Conservation (phyloP, 2,329 filamentous ascomycete species). For the Cordyceps javanica region DNA sequence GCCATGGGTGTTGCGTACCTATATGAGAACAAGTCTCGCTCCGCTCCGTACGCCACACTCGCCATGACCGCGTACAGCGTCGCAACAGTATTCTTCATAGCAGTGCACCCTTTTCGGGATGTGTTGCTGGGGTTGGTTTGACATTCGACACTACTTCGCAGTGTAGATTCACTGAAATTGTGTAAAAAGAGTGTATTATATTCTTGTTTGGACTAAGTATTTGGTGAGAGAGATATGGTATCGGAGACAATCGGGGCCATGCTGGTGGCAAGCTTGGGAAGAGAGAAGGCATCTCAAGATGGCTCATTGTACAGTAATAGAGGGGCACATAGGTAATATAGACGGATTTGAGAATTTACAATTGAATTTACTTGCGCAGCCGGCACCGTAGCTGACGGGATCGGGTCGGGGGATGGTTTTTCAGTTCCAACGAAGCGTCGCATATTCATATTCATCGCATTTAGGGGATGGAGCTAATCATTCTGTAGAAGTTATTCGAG, state of each 20-base stretch:
- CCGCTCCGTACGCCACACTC: constrained; percentile 50
- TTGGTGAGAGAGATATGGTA: not conserved
- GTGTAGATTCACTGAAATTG: too few relatives aligned
- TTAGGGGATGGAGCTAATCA: not conserved
- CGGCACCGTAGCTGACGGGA: not conserved
- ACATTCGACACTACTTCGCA: too few relatives aligned
- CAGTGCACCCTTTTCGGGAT: constrained; percentile 38
- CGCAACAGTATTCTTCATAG: constrained; percentile 49
- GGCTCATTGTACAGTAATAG: not conserved
- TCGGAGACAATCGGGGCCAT: not conserved
- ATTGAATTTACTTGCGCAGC: not conserved
- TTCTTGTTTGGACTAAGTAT: not conserved
- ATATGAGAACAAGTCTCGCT: constrained; percentile 45
- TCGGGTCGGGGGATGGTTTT: not conserved
- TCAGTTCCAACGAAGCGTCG: not conserved
- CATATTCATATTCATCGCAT: not conserved
- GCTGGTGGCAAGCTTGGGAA: not conserved
- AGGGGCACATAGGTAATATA: not conserved
- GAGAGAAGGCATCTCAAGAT: not conserved
- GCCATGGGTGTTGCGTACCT: constrained; percentile 55
- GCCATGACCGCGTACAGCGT: constrained; percentile 53
- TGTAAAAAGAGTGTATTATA: not conserved
- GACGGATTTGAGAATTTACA: not conserved
- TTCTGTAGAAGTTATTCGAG: not conserved
- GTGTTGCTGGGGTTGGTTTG: constrained; percentile 30